Evolutionary conservation across 2,329 filamentous ascomycete species (phyloP).

Genomic region (Onygenales sp.): DNA sequence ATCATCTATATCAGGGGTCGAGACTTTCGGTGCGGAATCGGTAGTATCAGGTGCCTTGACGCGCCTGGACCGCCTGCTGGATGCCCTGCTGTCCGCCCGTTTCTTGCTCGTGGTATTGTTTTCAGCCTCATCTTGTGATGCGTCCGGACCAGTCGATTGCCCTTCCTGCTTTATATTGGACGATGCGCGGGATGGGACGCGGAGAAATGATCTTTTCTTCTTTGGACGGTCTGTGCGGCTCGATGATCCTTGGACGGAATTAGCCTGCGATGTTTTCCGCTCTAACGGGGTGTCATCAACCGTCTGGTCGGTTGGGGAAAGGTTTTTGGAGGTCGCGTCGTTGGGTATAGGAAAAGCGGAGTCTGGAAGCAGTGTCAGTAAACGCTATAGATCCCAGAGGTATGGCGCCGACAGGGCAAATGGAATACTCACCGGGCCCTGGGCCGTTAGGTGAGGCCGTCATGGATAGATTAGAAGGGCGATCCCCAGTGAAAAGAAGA

Average conservation of each 20-base stretch:
- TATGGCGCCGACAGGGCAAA: constrained; percentile 2
- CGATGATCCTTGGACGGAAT: constrained; percentile 5
- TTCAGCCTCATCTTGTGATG: constrained; percentile 33
- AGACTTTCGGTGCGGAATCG: constrained; percentile 22
- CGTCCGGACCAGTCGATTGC: constrained; percentile 24
- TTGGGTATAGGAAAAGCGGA: constrained; percentile 5
- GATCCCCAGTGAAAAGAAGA: neutral
- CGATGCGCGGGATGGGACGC: constrained; percentile 30
- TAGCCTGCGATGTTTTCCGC: neutral
- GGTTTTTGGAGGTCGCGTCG: neutral
- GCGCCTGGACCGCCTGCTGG: constrained; percentile 38
- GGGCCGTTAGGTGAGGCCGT: constrained; percentile 18
- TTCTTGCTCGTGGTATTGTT: constrained; percentile 25
- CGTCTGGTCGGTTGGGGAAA: neutral
- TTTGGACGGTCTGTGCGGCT: constrained; percentile 20
- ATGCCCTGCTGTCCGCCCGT: constrained; percentile 60
- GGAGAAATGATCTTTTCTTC: constrained; percentile 28
- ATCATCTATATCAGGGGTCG: constrained; percentile 22
- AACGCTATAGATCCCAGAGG: constrained; percentile 1
- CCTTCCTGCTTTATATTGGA: constrained; percentile 28
- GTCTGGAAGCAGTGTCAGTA: constrained; percentile 10
- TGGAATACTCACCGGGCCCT: constrained; percentile 20
- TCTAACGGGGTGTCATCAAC: neutral
- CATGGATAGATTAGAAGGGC: constrained; percentile 20
- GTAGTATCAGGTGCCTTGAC: constrained; percentile 22